A percentile compares a stretch with the other conserved stretches of the same genome.
phyloP scores from a whole-genome alignment of 1,139 yeast genomes.

The Taphrina pruni region DNA sequence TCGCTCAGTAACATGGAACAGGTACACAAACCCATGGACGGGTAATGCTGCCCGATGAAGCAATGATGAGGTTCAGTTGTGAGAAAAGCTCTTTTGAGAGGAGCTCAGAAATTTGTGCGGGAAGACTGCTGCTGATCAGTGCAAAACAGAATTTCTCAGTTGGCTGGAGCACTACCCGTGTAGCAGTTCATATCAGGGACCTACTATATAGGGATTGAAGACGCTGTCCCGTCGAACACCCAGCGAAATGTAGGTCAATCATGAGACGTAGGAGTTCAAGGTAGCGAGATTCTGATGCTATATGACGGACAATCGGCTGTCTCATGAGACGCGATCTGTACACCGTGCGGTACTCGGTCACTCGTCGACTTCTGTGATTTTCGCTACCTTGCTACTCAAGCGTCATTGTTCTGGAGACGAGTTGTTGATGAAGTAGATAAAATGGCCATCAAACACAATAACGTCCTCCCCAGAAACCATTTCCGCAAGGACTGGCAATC shows the following conservation, averaged over 20 bases:
- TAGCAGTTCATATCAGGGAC: constrained; percentile 7
- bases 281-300: neutral
- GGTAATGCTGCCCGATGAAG: too few species aligned
- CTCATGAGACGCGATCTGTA: neutral
- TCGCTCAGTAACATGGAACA: neutral
- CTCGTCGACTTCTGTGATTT: neutral
- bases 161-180: constrained; percentile 7
- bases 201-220: neutral
- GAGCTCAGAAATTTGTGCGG: constrained; percentile 8
- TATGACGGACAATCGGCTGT: neutral
- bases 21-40: neutral
- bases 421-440: constrained; percentile 12
- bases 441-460: constrained; percentile 51
- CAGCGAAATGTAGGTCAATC: constrained; percentile 26
- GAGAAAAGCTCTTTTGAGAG: neutral
- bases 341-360: neutral
- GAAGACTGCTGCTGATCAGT: constrained; percentile 21
- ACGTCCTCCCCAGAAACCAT: constrained; percentile 66
- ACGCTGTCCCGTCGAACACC: constrained; percentile 7
- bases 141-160: constrained; percentile 13
- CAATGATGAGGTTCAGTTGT: too few species aligned
- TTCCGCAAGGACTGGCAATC: constrained; percentile 99
- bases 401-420: neutral
- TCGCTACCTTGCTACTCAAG: neutral
- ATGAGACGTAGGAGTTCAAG: neutral